phyloP scores from a whole-genome alignment of 140 eudicot genomes.

The Erigeron philadelphicus region DNA sequence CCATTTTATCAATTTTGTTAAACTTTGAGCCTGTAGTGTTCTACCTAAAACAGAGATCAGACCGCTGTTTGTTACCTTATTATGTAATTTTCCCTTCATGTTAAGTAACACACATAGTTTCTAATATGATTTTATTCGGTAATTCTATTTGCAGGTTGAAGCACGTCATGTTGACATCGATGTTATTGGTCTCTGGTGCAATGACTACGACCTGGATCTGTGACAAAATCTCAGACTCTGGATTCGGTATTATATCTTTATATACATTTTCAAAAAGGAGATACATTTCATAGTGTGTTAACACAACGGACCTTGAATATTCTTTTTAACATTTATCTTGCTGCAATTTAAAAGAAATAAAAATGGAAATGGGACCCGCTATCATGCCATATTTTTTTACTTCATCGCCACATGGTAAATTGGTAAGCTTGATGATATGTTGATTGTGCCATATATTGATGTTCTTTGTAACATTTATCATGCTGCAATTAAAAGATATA shows the following conservation, averaged over 20 bases:
- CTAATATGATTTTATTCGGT: slow-evolving; percentile 12
- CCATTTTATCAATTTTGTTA: neutral
- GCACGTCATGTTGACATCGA: slow-evolving; percentile 76
- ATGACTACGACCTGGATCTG: slow-evolving; percentile 93
- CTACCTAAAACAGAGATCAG: neutral
- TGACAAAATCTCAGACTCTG: slow-evolving; percentile 83
- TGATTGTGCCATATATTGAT: no score
- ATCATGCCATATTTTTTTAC: no score
- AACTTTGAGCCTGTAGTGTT: neutral
- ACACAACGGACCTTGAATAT: no score
- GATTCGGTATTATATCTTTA: slow-evolving; percentile 58
- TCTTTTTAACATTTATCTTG: no score
- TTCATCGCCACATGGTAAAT: no score
- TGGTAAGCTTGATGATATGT: no score
- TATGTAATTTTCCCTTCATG: neutral
- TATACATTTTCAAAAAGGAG: no score
- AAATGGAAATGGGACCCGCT: no score
- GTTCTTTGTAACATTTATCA: no score
- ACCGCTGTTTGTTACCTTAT: neutral
- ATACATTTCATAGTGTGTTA: no score
- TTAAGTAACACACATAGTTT: neutral
- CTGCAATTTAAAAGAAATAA: no score
- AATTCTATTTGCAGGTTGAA: slow-evolving; percentile 44
- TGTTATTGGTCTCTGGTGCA: slow-evolving; percentile 81
- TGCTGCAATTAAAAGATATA: no score